phyloP scores from a whole-genome alignment of 176 grass and related monocot species.

The Phragmites australis region DNA sequence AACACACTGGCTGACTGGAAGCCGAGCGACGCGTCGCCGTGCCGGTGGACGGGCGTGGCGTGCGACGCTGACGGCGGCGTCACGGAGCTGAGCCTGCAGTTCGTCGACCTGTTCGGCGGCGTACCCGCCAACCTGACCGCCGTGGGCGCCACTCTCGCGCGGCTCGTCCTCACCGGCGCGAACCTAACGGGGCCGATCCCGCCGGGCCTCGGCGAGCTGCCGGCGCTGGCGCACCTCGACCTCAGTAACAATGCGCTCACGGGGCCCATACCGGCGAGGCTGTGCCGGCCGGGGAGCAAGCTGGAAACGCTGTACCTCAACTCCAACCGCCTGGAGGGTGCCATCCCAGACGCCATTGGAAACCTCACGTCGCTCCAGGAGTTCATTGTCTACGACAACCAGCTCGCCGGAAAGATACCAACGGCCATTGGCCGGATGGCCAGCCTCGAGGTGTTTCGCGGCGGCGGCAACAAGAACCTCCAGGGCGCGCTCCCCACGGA shows the following conservation, averaged over 20 bases:
- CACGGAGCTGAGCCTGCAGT: slow-evolving; percentile 58
- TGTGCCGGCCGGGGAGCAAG: slow-evolving; percentile 60
- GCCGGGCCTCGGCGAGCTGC: slow-evolving; percentile 45
- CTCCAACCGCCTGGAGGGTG: slow-evolving; percentile 64
- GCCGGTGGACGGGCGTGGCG: slow-evolving; percentile 66
- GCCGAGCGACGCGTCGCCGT: slow-evolving; percentile 44
- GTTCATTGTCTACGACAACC: slow-evolving; percentile 78
- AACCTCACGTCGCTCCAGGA: slow-evolving; percentile 53
- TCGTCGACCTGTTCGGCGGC: slow-evolving; percentile 56
- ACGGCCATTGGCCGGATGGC: slow-evolving; percentile 43
- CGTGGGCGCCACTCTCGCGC: slow-evolving; percentile 46
- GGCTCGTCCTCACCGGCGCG: slow-evolving; percentile 54
- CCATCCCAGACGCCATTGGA: slow-evolving; percentile 60
- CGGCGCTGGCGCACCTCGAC: slow-evolving; percentile 53
- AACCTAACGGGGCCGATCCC: slow-evolving; percentile 74
- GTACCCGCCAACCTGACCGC: slow-evolving; percentile 53
- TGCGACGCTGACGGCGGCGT: slow-evolving; percentile 54
- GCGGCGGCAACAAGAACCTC: slow-evolving; percentile 76
- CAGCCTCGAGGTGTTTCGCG: slow-evolving; percentile 58
- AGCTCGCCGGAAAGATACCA: slow-evolving; percentile 65
- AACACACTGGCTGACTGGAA: slow-evolving; percentile 56
- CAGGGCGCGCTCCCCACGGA: slow-evolving; percentile 57
- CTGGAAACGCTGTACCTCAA: slow-evolving; percentile 60
- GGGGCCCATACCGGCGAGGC: slow-evolving; percentile 46
- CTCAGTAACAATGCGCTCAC: slow-evolving; percentile 75